Evolutionary conservation across 2,329 filamentous ascomycete genomes (phyloP).

Genomic region (Aureobasidium subglaciale): DNA sequence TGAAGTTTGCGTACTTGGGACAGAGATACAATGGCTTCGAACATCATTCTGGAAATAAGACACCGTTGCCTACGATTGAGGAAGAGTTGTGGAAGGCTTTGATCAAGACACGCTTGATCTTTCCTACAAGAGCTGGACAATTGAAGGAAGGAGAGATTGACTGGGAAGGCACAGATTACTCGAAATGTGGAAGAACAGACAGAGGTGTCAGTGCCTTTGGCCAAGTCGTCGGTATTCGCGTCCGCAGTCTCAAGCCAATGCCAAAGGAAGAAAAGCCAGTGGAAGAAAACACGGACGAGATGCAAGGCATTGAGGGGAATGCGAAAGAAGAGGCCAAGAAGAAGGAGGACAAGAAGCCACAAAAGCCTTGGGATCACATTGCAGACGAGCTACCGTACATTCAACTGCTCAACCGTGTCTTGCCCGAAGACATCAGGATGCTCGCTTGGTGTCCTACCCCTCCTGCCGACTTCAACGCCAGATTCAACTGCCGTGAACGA

Average conservation of each 20-base stretch:
- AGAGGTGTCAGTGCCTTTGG: conserved; percentile 93
- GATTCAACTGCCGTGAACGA: conserved; percentile 86
- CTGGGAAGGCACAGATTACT: conserved; percentile 82
- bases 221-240: conserved; percentile 78
- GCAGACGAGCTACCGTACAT: conserved; percentile 79
- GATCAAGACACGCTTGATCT: conserved; percentile 73
- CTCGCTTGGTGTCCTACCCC: conserved; percentile 88
- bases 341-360: conserved; percentile 15
- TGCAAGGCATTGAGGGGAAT: conserved; percentile 17
- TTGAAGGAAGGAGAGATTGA: conserved; percentile 50
- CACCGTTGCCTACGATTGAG: conserved; percentile 74
- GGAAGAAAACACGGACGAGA: conserved; percentile 13
- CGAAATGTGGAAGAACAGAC: conserved; percentile 91
- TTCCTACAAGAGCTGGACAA: conserved; percentile 45
- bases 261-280: conserved; percentile 15
- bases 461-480: conserved; percentile 73
- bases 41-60: conserved; percentile 64
- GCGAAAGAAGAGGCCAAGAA: conserved; percentile 9
- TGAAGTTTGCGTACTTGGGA: conserved; percentile 92
- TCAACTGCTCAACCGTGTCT: conserved; percentile 73
- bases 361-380: conserved; percentile 54
- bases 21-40: conserved; percentile 91
- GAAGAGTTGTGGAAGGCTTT: conserved; percentile 91
- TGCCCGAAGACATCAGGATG: conserved; percentile 82
- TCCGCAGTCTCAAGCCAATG: conserved; percentile 68